Conservation (phyloP, 2,329 filamentous ascomycete species). For the Trichoderma gracile region DNA sequence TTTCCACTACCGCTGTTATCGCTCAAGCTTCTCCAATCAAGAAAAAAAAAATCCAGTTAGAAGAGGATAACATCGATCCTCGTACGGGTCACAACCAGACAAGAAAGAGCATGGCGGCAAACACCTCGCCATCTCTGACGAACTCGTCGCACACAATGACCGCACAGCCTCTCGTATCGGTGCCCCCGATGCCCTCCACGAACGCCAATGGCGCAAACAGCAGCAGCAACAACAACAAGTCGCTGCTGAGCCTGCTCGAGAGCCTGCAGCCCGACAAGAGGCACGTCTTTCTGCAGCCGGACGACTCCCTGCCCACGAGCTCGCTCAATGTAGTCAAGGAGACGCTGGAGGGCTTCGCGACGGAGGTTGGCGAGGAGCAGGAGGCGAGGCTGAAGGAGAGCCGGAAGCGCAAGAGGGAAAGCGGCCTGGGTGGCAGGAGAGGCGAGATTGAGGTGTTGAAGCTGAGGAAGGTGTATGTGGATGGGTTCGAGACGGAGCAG, state of each 20-base stretch:
- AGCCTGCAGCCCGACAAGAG: slow-evolving; percentile 61
- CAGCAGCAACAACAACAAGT: slow-evolving; percentile 14
- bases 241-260: slow-evolving; percentile 55
- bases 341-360: slow-evolving; percentile 76
- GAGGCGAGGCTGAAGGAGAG: slow-evolving; percentile 66
- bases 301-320: slow-evolving; percentile 63
- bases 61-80: neutral
- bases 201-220: slow-evolving; percentile 31
- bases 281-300: slow-evolving; percentile 76
- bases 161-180: slow-evolving; percentile 46
- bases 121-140: slow-evolving; percentile 60
- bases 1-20: slow-evolving; percentile 17
- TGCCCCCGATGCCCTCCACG: slow-evolving; percentile 42
- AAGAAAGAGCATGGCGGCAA: slow-evolving; percentile 36
- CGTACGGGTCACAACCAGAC: neutral
- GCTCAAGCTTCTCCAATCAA: slow-evolving; percentile 13
- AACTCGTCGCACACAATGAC: slow-evolving; percentile 66
- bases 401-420: slow-evolving; percentile 74
- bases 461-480: slow-evolving; percentile 77
- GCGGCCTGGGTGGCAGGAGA: slow-evolving; percentile 40
- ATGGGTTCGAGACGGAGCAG: slow-evolving; percentile 85
- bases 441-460: slow-evolving; percentile 60
- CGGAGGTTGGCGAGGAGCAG: slow-evolving; percentile 72
- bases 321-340: slow-evolving; percentile 76
- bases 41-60: neutral